Evolutionary conservation across 495 filamentous ascomycete genomes (phyloP), one percentile per base, ranked within the genome.

Genomic region (Penicillium pulvis): DNA sequence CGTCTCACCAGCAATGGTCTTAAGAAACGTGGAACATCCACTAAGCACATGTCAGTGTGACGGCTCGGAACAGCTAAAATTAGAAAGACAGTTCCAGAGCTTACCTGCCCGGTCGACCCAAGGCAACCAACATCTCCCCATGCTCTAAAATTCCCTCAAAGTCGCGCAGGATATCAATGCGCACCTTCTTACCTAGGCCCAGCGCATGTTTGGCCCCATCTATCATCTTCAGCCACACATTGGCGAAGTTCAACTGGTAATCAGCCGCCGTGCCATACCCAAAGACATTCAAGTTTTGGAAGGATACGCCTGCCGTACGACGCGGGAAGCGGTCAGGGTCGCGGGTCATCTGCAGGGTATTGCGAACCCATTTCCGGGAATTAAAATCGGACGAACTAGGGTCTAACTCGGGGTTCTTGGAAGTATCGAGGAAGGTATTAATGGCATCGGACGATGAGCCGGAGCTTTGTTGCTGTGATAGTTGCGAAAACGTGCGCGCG

Each of bases 121-220:
- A 74, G 0, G 92, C 90, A 3, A 92, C 82, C 9, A 90, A 63
- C 88, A 94, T 91, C 75, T 93, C 90, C 19, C 90, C 90, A 62
- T 80, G 84, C 51, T 79, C 75, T 11, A 93, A 83, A n/a, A 93
- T 62, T 3, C 90, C 90, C 58, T 92, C 88, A 62, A 93, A 92
- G 62, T 87, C 75, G n/a, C 83, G 84, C 58, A 93, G 68, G 57
- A 94, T 75, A 60, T 92, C 86, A 55, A 92, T 90, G 59, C 88
- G 86, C 16, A 71, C 63, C 53, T 83, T 83, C 61, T 83, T 71
- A 5, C 78, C 75, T 51, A 68, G 55, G 7, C 84, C 85, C 16
- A 87, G 59, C 1, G 79, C 16, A 51, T 75, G 78, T 39, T 80
- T 78, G 4, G 79, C 54, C 44, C 76, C 62, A 4, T 80, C 78